A percentile compares a stretch with the other conserved stretches of the same genome.
Evolutionary conservation across 129 eudicot species (phyloP).

Genomic region (Centrapalus pauciflorus): DNA sequence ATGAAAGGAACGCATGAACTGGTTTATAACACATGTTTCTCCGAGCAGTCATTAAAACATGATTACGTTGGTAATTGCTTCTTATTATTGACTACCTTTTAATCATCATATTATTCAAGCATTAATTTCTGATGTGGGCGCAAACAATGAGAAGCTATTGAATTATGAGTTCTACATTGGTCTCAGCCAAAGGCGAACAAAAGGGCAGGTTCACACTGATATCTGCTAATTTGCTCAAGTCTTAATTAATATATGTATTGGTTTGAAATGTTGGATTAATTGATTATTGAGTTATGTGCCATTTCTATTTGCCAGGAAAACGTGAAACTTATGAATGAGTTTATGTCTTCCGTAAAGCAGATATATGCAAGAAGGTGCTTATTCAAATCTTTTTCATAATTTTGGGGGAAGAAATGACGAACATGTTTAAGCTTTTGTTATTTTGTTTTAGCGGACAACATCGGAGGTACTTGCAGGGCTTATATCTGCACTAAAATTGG

Average conservation of each 20-base stretch:
- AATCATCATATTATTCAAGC: no score
- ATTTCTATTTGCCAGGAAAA: constrained; percentile 49
- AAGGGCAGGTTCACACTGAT: constrained; percentile 50
- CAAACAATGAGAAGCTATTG: constrained; percentile 67
- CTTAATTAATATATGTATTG: no score
- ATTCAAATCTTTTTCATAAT: constrained; percentile 45
- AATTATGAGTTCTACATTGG: constrained; percentile 85
- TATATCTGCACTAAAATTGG: constrained; percentile 63
- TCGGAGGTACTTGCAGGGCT: constrained; percentile 89
- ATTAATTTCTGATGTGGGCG: constrained; percentile 91
- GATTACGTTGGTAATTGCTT: no score
- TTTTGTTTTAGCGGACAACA: constrained; percentile 65
- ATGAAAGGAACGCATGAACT: no score
- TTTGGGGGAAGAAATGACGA: background rate
- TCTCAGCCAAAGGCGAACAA: constrained; percentile 69
- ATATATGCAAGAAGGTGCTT: constrained; percentile 78
- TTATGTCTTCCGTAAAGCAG: constrained; percentile 87
- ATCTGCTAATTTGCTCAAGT: background rate
- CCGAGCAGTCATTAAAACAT: no score
- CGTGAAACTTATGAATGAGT: constrained; percentile 76
- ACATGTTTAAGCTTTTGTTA: background rate
- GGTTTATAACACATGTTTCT: no score
- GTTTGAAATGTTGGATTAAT: background rate
- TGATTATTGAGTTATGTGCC: background rate
- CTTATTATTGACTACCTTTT: no score